These are phyloP conservation scores for Xylogone sp. DNA, from an alignment of 2,329 filamentous ascomycete species.

Conservation along the genomic window DNA sequence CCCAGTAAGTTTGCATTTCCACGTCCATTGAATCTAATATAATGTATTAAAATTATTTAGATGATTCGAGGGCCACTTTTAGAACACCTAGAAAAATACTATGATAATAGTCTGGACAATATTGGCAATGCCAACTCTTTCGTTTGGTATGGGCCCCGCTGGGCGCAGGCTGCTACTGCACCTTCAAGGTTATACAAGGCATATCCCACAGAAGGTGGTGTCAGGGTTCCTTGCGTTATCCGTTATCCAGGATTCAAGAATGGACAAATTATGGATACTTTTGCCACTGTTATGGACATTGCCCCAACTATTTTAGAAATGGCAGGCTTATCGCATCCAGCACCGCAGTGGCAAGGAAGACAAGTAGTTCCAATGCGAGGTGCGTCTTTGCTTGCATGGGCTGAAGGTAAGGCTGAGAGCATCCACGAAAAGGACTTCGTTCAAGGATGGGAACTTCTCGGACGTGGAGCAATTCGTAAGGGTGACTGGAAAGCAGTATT, in stretches of 20 bases:
- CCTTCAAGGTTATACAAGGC: constrained; percentile 35
- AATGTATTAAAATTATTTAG: neutral
- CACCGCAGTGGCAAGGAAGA: constrained; percentile 21
- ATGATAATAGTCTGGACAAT: constrained; percentile 54
- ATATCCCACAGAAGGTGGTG: constrained; percentile 34
- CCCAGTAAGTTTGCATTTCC: constrained; percentile 40
- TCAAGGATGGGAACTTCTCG: constrained; percentile 54
- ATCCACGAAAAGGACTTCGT: constrained; percentile 50
- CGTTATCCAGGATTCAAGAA: constrained; percentile 22
- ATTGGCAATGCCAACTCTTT: constrained; percentile 54
- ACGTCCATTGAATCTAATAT: neutral
- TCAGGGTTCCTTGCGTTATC: constrained; percentile 33
- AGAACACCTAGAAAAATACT: constrained; percentile 43
- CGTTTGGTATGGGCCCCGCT: constrained; percentile 57
- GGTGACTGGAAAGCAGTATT: constrained; percentile 56
- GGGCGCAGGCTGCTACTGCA: constrained; percentile 51
- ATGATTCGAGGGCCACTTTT: constrained; percentile 28
- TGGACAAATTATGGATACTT: constrained; percentile 31
- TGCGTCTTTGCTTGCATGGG: constrained; percentile 40
- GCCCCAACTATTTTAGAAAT: constrained; percentile 32
- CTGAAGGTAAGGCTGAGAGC: constrained; percentile 26
- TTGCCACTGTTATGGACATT: constrained; percentile 35
- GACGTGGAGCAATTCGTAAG: constrained; percentile 45
- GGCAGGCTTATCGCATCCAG: constrained; percentile 28
- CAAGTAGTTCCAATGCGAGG: constrained; percentile 28